A percentile compares a stretch with the other conserved stretches of the same genome.
Evolutionary conservation across 768 basidiomycete species (phyloP).

Genomic region (Podaxis sp.): DNA sequence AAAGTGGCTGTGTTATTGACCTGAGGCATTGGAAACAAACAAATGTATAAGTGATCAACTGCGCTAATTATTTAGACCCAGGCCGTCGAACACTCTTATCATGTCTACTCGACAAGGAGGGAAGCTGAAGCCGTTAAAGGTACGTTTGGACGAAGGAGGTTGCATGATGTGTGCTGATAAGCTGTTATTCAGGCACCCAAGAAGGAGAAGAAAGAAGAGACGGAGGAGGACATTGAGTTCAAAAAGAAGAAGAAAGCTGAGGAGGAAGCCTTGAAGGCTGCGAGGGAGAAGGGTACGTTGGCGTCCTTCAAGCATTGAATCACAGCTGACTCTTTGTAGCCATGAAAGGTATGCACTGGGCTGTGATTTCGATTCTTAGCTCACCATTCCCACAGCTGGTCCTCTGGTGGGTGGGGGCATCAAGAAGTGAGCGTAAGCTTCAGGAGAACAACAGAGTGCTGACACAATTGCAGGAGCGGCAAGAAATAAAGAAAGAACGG

Average conservation of each 20-base stretch:
- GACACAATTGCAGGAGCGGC: constrained; percentile 49
- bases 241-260: constrained; percentile 79
- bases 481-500: constrained; percentile 53
- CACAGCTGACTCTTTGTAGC: constrained; percentile 34
- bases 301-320: constrained; percentile 6
- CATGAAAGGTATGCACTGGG: constrained; percentile 46
- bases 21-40: not conserved
- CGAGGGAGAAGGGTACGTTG: constrained; percentile 63
- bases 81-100: constrained; percentile 13
- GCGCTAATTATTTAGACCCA: constrained; percentile 13
- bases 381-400: constrained; percentile 47
- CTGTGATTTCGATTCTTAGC: constrained; percentile 10
- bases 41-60: not conserved
- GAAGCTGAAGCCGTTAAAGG: constrained; percentile 88
- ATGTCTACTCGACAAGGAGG: constrained; percentile 79
- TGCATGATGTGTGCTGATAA: constrained; percentile 11
- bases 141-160: constrained; percentile 22
- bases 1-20: constrained; percentile 7
- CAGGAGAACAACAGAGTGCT: not conserved
- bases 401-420: constrained; percentile 71
- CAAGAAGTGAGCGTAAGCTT: constrained; percentile 73
- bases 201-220: constrained; percentile 74
- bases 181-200: constrained; percentile 62
- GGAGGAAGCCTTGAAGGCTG: constrained; percentile 68
- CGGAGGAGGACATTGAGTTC: constrained; percentile 70